A percentile compares a stretch with the other conserved stretches of the same genome.
Conservation (phyloP, 305 asterid species). For the Ilex paraguariensis region DNA sequence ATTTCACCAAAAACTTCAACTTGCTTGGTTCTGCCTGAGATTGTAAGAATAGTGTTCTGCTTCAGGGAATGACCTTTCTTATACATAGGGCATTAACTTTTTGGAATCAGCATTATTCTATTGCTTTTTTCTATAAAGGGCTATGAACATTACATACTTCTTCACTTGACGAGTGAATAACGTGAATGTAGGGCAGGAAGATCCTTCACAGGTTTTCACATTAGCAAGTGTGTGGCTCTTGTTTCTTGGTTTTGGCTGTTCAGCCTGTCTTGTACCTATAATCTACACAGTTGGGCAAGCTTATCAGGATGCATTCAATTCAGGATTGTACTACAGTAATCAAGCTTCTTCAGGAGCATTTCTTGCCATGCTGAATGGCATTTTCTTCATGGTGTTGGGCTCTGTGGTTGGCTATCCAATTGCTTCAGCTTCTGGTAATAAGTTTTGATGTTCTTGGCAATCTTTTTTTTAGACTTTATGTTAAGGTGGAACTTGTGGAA, state of each 20-base stretch:
- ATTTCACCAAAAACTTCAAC: too few relatives aligned
- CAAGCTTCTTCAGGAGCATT: constrained; percentile 55
- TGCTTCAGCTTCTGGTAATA: constrained; percentile 88
- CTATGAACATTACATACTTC: neutral
- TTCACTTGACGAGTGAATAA: constrained; percentile 56
- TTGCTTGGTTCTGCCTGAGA: too few relatives aligned
- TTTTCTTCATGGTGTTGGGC: constrained; percentile 71
- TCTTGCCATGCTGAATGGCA: constrained; percentile 58
- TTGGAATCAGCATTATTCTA: too few relatives aligned
- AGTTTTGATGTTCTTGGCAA: constrained; percentile 15
- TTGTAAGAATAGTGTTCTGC: too few relatives aligned
- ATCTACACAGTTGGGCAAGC: constrained; percentile 59
- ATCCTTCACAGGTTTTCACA: constrained; percentile 84
- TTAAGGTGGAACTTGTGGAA: too few relatives aligned
- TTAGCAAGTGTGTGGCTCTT: constrained; percentile 87
- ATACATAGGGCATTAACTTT: too few relatives aligned
- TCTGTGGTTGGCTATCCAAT: constrained; percentile 77
- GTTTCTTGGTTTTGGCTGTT: constrained; percentile 81
- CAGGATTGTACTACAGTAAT: constrained; percentile 39
- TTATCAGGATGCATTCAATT: constrained; percentile 56
- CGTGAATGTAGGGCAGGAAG: constrained; percentile 99
- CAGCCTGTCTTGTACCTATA: constrained; percentile 69
- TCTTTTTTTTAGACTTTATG: neutral
- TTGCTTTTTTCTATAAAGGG: too few relatives aligned
- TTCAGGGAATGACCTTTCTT: too few relatives aligned